Conservation (phyloP, 768 basidiomycete species). For the Chalciporus sphaerocephalus region DNA sequence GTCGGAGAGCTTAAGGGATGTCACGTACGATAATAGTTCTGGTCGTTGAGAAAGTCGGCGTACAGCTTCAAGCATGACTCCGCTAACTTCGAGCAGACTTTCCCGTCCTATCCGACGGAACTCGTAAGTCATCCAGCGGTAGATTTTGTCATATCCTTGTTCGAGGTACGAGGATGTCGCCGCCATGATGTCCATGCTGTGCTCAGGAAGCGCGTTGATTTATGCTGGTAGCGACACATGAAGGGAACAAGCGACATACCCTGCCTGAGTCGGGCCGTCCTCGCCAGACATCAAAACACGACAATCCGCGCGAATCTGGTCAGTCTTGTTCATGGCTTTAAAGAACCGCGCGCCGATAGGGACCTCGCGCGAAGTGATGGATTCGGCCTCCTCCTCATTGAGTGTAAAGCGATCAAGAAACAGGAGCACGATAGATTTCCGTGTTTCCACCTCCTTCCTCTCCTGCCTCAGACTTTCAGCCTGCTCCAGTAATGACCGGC, state of each 20-base stretch:
- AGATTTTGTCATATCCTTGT: conserved; percentile 84
- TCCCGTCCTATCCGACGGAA: conserved; percentile 78
- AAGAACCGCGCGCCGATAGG: conserved; percentile 75
- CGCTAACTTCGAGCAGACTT: conserved; percentile 62
- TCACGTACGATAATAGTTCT: conserved; percentile 52
- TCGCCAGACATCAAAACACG: conserved; percentile 83
- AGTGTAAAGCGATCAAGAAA: conserved; percentile 89
- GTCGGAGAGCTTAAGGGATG: not conserved
- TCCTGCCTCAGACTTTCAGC: conserved; percentile 74
- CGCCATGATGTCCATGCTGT: conserved; percentile 84
- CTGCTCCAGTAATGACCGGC: conserved; percentile 74
- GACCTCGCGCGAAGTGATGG: conserved; percentile 74
- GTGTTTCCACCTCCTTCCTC: conserved; percentile 65
- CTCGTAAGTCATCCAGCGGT: conserved; percentile 81
- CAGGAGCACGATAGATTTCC: conserved; percentile 66
- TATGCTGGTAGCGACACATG: not conserved
- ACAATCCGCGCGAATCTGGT: conserved; percentile 79
- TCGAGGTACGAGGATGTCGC: conserved; percentile 79
- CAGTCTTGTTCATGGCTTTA: conserved; percentile 80
- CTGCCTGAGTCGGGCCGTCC: conserved; percentile 71
- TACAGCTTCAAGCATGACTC: conserved; percentile 67
- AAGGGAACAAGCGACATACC: conserved; percentile 40
- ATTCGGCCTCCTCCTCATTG: conserved; percentile 62
- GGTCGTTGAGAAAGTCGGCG: conserved; percentile 70
- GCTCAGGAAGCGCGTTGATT: not conserved